These are phyloP conservation scores for Aspergillus uvarum DNA, from an alignment of 2,329 filamentous ascomycete species.

Conservation along the genomic window DNA sequence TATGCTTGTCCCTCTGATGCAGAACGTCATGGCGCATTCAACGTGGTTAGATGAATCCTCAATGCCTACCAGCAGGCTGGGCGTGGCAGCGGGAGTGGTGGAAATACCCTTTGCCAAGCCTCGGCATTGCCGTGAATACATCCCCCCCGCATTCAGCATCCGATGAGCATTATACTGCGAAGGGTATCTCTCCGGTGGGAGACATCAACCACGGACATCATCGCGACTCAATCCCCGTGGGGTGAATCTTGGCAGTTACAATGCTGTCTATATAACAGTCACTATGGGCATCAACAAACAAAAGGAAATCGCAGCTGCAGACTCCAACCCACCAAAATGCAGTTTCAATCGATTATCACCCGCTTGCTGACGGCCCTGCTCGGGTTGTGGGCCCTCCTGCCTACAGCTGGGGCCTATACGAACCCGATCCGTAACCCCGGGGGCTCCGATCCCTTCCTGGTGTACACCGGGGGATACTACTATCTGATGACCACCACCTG, in stretches of 20 bases:
- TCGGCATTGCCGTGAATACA: neutral
- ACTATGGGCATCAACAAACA: neutral
- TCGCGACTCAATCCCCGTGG: neutral
- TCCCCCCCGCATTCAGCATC: neutral
- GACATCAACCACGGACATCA: neutral
- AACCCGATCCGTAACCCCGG: slow-evolving; percentile 53
- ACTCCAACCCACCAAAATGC: neutral
- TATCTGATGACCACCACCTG: slow-evolving; percentile 59
- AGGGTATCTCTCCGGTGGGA: neutral
- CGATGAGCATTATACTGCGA: neutral
- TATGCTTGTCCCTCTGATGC: no score
- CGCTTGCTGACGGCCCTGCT: neutral
- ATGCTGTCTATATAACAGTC: neutral
- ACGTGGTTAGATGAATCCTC: no score
- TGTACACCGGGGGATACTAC: slow-evolving; percentile 54
- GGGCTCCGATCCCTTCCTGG: slow-evolving; percentile 55
- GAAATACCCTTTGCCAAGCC: neutral
- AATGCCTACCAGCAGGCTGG: no score
- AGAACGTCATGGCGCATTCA: no score
- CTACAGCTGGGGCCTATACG: slow-evolving; percentile 38
- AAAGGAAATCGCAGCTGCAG: neutral
- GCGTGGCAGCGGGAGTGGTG: neutral
- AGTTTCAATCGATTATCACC: neutral
- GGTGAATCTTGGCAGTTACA: neutral
- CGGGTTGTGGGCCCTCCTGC: neutral